These are phyloP conservation scores for Tetragonia tetragonoides DNA, from an alignment of 148 eudicot genomes.

Conservation along the genomic window DNA sequence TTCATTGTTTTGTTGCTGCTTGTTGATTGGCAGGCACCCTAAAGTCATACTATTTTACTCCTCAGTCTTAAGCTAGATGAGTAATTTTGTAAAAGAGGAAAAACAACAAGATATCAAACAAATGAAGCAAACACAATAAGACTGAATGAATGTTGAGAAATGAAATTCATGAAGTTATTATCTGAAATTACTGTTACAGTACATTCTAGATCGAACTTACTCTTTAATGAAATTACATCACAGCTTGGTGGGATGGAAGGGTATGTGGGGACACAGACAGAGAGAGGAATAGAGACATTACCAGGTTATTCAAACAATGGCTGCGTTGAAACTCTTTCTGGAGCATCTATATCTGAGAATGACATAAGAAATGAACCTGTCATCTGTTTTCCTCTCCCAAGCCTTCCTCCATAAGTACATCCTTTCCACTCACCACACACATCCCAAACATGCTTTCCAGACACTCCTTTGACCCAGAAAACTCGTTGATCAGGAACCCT, in stretches of 20 bases:
- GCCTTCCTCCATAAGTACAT: slow-evolving; percentile 79
- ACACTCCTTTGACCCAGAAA: slow-evolving; percentile 60
- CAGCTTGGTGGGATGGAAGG: not conserved
- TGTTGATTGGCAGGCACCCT: too few relatives aligned
- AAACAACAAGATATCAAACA: not conserved
- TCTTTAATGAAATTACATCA: not conserved
- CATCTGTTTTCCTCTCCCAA: slow-evolving; percentile 66
- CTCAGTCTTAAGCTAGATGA: not conserved
- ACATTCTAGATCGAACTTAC: not conserved
- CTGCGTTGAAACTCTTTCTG: slow-evolving; percentile 44
- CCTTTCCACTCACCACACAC: slow-evolving; percentile 67
- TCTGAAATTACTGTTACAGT: not conserved
- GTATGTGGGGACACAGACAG: not conserved
- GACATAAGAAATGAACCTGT: slow-evolving; percentile 83
- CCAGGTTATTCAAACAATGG: slow-evolving; percentile 39
- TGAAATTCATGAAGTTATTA: not conserved
- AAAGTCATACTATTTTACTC: not conserved
- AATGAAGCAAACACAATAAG: not conserved
- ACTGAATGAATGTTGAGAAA: not conserved
- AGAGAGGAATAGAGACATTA: slow-evolving; percentile 4
- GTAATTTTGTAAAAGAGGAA: not conserved
- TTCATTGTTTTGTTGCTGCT: too few relatives aligned
- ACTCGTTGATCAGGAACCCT: slow-evolving; percentile 90
- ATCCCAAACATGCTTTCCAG: slow-evolving; percentile 62
- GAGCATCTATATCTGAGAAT: slow-evolving; percentile 85